A percentile compares a stretch with the other conserved stretches of the same genome.
phyloP scores from a whole-genome alignment of 2,329 filamentous ascomycete genomes.

The Pestalotiopsis sp. region DNA sequence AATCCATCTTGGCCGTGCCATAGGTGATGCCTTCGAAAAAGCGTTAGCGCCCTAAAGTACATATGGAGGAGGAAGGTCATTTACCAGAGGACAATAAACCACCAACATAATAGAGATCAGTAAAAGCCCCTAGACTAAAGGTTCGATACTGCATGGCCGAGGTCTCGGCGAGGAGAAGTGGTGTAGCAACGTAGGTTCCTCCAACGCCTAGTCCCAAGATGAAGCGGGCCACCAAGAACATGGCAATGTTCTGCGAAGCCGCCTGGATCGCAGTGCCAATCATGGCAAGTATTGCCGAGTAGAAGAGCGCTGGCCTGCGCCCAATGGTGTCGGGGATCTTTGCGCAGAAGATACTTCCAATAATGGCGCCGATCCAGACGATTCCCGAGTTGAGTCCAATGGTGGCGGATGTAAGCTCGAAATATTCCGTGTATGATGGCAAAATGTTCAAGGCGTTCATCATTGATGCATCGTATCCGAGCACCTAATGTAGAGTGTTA shows the following conservation, averaged over 20 bases:
- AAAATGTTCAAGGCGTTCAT: conserved; percentile 33
- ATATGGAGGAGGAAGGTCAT: not conserved
- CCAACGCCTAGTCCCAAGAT: conserved; percentile 25
- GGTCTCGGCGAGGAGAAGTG: conserved; percentile 5
- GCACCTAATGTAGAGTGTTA: not conserved
- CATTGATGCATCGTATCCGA: conserved; percentile 11
- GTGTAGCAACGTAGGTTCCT: conserved; percentile 13
- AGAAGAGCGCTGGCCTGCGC: conserved; percentile 25
- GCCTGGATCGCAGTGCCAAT: conserved; percentile 23
- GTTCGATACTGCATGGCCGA: conserved; percentile 13
- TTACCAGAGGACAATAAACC: conserved; percentile 21
- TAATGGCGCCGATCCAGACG: conserved; percentile 27
- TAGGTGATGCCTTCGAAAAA: not conserved
- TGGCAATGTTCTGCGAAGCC: conserved; percentile 25
- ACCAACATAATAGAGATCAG: conserved; percentile 31
- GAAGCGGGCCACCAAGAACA: conserved; percentile 29
- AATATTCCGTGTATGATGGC: conserved; percentile 34
- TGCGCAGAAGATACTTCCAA: conserved; percentile 23
- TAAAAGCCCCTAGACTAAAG: conserved; percentile 12
- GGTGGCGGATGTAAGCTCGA: conserved; percentile 34
- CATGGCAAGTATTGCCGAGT: conserved; percentile 21
- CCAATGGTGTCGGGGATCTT: conserved; percentile 27
- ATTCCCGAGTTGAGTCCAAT: conserved; percentile 32
- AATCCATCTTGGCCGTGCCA: conserved; percentile 26
- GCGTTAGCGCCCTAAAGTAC: not conserved